These are phyloP conservation scores for Crithidia mellificae DNA, from an alignment of 208 protist genomes.

Conservation along the genomic window DNA sequence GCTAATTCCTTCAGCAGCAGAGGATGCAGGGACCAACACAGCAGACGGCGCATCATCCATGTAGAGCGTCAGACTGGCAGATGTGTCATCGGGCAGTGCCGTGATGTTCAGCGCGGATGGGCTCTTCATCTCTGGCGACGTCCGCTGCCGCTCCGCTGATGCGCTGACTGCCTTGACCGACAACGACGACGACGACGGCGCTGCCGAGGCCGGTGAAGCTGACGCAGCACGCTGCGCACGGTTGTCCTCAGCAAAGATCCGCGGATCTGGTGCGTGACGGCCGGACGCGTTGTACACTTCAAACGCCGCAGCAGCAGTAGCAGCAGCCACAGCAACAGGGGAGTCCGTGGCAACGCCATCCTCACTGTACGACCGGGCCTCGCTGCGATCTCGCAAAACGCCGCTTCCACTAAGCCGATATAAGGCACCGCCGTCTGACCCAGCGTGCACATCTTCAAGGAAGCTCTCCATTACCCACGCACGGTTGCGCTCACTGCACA, in stretches of 20 bases:
- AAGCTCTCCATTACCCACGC: constrained; percentile 6
- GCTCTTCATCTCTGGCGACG: not conserved
- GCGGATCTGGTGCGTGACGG: constrained; percentile 26
- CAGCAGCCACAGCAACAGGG: not conserved
- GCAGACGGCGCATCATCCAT: not conserved
- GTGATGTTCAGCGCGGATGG: not conserved
- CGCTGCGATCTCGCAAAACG: not conserved
- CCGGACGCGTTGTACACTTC: constrained; percentile 10
- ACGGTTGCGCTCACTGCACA: constrained; percentile 19
- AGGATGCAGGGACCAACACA: not conserved
- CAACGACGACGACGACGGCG: not conserved
- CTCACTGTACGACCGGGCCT: not conserved
- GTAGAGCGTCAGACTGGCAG: not conserved
- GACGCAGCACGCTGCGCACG: not conserved
- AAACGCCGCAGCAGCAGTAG: not conserved
- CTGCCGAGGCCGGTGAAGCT: no score
- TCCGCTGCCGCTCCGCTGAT: not conserved
- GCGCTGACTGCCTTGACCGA: not conserved
- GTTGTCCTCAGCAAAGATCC: constrained; percentile 7
- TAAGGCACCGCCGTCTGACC: not conserved
- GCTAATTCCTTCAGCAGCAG: not conserved
- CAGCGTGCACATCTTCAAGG: constrained; percentile 1
- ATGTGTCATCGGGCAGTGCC: not conserved
- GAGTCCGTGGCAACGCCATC: no score
- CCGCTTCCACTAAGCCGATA: not conserved